Percentiles rank a stretch among this genome's conserved stretches.
phyloP scores from a whole-genome alignment of 768 basidiomycete genomes.

The Leccinum arenicola region DNA sequence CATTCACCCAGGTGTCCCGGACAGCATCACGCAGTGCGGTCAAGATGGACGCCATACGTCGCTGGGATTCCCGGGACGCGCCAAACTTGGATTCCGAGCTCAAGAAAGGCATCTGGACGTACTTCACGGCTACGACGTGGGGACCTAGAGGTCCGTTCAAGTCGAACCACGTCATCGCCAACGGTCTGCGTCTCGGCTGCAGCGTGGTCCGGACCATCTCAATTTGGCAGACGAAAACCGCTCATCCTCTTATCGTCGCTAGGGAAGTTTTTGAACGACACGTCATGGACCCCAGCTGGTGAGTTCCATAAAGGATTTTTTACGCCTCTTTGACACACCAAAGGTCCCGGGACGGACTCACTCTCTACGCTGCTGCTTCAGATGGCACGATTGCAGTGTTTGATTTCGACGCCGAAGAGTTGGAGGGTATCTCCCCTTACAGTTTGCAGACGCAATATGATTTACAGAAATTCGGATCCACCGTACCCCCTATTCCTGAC shows the following conservation, averaged over 20 bases:
- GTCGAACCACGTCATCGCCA: slow-evolving; percentile 28
- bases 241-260: slow-evolving; percentile 89
- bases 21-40: slow-evolving; percentile 27
- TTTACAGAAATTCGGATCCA: slow-evolving; percentile 77
- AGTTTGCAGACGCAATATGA: slow-evolving; percentile 69
- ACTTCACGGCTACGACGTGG: slow-evolving; percentile 25
- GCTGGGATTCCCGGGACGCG: slow-evolving; percentile 28
- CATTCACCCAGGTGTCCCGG: slow-evolving; percentile 34
- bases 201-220: slow-evolving; percentile 52
- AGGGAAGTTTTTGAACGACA: slow-evolving; percentile 93
- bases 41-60: slow-evolving; percentile 26
- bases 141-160: slow-evolving; percentile 21
- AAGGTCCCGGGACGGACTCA: slow-evolving; percentile 92
- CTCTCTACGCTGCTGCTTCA: slow-evolving; percentile 91
- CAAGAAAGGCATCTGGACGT: slow-evolving; percentile 31
- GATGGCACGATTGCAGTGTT: slow-evolving; percentile 94
- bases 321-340: slow-evolving; percentile 6
- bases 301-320: slow-evolving; percentile 22
- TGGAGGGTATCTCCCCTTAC: slow-evolving; percentile 77
- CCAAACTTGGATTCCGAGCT: slow-evolving; percentile 24
- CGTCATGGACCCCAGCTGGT: slow-evolving; percentile 96
- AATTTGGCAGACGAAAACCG: slow-evolving; percentile 93
- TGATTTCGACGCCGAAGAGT: slow-evolving; percentile 74
- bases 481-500: slow-evolving; percentile 61
- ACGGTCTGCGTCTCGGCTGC: slow-evolving; percentile 2